Conservation (phyloP, 371 early-diverging fungal genomes). For the Mucor lusitanicus region DNA sequence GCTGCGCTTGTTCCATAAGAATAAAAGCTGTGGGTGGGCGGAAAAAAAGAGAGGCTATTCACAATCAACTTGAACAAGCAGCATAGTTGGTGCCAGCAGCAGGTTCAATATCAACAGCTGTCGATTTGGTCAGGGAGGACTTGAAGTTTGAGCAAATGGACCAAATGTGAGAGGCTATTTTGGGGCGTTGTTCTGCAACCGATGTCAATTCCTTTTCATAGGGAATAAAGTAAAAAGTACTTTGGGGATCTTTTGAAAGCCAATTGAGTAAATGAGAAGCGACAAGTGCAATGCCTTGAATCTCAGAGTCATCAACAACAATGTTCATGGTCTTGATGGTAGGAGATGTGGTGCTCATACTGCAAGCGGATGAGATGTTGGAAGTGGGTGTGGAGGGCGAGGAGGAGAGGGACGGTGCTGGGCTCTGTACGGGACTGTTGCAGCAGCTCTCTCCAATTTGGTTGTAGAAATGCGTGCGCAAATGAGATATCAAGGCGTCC, state of each 20-base stretch:
- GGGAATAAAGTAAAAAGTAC: slow-evolving; percentile 59
- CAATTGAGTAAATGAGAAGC: slow-evolving; percentile 68
- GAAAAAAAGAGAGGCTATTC: not conserved
- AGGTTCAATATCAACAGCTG: not conserved
- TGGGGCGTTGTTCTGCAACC: slow-evolving; percentile 40
- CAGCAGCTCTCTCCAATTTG: slow-evolving; percentile 19
- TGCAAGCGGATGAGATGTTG: slow-evolving; percentile 9
- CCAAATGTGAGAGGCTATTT: slow-evolving; percentile 32
- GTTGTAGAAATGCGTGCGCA: slow-evolving; percentile 21
- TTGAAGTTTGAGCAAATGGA: slow-evolving; percentile 26
- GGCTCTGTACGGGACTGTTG: slow-evolving; percentile 18
- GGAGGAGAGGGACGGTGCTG: slow-evolving; percentile 14
- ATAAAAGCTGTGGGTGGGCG: not conserved
- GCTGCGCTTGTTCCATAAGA: not conserved
- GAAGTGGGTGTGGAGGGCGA: slow-evolving; percentile 28
- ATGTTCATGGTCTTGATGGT: not conserved
- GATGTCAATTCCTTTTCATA: slow-evolving; percentile 55
- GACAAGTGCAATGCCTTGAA: slow-evolving; percentile 70
- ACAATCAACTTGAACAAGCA: not conserved
- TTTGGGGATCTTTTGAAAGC: slow-evolving; percentile 59
- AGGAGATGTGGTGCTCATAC: not conserved
- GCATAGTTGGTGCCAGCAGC: not conserved
- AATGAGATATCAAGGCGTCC: slow-evolving; percentile 21
- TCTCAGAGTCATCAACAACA: slow-evolving; percentile 10
- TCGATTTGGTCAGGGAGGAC: not conserved